These are phyloP conservation scores for Agroathelia rolfsii DNA, from an alignment of 1,284 basidiomycete genomes.

Conservation along the genomic window DNA sequence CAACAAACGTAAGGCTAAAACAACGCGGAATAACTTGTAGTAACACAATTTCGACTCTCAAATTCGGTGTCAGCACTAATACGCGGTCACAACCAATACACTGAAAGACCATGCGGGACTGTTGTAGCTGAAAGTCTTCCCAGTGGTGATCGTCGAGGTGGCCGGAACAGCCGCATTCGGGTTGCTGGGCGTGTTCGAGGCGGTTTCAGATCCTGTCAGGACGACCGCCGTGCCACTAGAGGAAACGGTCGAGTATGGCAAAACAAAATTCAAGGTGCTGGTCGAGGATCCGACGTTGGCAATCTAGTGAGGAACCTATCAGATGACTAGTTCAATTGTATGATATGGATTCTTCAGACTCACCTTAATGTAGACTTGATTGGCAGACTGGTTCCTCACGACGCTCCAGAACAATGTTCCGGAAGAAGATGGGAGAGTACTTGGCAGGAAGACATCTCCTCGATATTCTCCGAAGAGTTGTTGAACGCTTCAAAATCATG, in stretches of 20 bases:
- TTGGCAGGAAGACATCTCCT: conserved; percentile 54
- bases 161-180: conserved; percentile 10
- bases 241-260: conserved; percentile 9
- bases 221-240: conserved; percentile 8
- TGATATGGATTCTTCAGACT: too few relatives aligned
- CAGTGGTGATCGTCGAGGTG: conserved; percentile 10
- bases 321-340: neutral
- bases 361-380: conserved; percentile 9
- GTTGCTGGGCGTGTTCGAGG: conserved; percentile 10
- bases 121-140: conserved; percentile 10
- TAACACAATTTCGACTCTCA: too few relatives aligned
- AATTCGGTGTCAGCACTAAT: too few relatives aligned
- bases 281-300: conserved; percentile 9
- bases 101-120: conserved; percentile 7
- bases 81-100: conserved; percentile 8
- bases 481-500: too few relatives aligned
- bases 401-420: conserved; percentile 17
- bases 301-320: conserved; percentile 3
- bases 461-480: conserved; percentile 9
- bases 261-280: conserved; percentile 11
- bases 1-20: too few relatives aligned
- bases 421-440: conserved; percentile 38
- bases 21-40: too few relatives aligned
- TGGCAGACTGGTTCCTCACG: conserved; percentile 3
- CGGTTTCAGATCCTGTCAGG: conserved; percentile 7